These are phyloP conservation scores for Daedalea quercina DNA, from an alignment of 768 basidiomycete genomes.

Conservation along the genomic window DNA sequence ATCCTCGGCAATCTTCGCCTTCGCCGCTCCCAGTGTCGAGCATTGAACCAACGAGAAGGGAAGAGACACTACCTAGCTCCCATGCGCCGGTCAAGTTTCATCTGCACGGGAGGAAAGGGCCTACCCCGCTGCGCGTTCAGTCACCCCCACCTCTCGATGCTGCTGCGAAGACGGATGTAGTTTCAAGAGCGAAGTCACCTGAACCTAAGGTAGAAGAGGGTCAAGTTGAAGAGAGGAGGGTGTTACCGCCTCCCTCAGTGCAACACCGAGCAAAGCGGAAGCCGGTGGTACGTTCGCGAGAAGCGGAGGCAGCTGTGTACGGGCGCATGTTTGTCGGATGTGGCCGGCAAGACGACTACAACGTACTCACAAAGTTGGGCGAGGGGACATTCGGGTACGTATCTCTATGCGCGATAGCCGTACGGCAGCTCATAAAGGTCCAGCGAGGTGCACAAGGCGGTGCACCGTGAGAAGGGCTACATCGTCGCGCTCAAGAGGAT, in stretches of 20 bases:
- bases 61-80: conserved; percentile 26
- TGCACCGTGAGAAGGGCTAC: conserved; percentile 50
- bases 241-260: conserved; percentile 11
- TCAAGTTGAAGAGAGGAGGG: conserved; percentile 1
- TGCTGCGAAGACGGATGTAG: conserved; percentile 2
- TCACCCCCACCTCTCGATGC: conserved; percentile 28
- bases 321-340: conserved; percentile 64
- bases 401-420: background rate
- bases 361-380: conserved; percentile 80
- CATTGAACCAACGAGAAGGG: conserved; percentile 8
- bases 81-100: conserved; percentile 36
- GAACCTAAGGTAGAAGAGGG: conserved; percentile 5
- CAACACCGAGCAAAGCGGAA: conserved; percentile 28
- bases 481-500: conserved; percentile 90
- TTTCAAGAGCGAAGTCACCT: background rate
- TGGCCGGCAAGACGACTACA: conserved; percentile 70
- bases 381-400: conserved; percentile 96
- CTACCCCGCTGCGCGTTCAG: conserved; percentile 39
- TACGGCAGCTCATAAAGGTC: conserved; percentile 7
- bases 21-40: conserved; percentile 5
- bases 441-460: conserved; percentile 89
- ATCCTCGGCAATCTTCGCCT: conserved; percentile 6
- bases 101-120: conserved; percentile 34
- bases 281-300: conserved; percentile 43
- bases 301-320: conserved; percentile 64